phyloP scores from a whole-genome alignment of 1,284 basidiomycete species.

The Cutaneotrichosporon dermatis region DNA sequence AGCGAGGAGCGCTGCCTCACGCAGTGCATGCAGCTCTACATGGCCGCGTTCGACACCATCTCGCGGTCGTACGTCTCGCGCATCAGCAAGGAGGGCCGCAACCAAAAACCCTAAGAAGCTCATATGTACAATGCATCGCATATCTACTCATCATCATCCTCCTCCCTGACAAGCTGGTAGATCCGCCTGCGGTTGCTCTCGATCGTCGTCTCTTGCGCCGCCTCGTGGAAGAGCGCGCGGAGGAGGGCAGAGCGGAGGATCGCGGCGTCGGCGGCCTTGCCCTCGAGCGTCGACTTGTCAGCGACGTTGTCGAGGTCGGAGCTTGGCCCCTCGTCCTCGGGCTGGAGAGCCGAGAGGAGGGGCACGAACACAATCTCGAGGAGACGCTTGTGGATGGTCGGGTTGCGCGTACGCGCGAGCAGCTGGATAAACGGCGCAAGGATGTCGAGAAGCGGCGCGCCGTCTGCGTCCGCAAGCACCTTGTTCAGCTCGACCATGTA shows the following conservation, averaged over 20 bases:
- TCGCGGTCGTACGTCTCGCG: conserved; percentile 46
- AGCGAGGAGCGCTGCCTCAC: conserved; percentile 48
- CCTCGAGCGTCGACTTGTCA: neutral
- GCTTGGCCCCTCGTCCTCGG: conserved; percentile 24
- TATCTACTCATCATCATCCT: conserved; percentile 46
- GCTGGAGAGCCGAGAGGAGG: conserved; percentile 23
- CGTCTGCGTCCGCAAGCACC: conserved; percentile 48
- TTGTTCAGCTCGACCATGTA: conserved; percentile 88
- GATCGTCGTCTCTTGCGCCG: conserved; percentile 64
- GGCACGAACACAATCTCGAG: conserved; percentile 36
- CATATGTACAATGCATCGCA: neutral
- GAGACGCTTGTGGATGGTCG: conserved; percentile 42
- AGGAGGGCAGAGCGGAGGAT: conserved; percentile 60
- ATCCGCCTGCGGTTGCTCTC: conserved; percentile 69
- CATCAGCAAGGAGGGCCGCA: conserved; percentile 38
- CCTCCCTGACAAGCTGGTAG: conserved; percentile 69
- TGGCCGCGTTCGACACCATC: conserved; percentile 49
- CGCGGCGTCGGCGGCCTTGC: conserved; percentile 8
- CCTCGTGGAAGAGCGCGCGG: conserved; percentile 65
- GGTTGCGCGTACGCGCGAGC: conserved; percentile 38
- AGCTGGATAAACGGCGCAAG: conserved; percentile 43
- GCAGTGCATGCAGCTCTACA: conserved; percentile 48
- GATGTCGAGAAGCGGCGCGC: conserved; percentile 35
- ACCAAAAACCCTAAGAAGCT: neutral
- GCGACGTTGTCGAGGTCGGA: conserved; percentile 5